Percentiles rank a stretch among this genome's conserved stretches.
These are phyloP conservation scores for Phytopythium boreale DNA, from an alignment of 352 stramenopile species.

Conservation along the genomic window DNA sequence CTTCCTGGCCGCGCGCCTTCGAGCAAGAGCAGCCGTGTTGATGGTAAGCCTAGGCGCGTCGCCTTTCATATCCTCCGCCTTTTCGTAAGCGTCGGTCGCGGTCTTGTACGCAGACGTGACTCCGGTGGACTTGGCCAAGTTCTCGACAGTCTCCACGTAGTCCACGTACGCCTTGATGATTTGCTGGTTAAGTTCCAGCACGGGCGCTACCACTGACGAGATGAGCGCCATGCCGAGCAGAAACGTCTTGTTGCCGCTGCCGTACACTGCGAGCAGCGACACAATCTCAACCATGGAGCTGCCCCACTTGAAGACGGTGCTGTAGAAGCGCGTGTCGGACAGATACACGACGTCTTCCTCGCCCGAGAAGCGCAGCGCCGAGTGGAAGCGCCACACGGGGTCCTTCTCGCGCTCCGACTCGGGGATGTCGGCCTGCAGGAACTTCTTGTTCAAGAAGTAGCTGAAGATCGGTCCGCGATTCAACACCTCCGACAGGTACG, in stretches of 20 bases:
- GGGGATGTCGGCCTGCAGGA: constrained; percentile 53
- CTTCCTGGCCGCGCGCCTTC: background rate
- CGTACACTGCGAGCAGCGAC: constrained; percentile 35
- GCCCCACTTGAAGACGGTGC: constrained; percentile 45
- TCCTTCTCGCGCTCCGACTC: constrained; percentile 52
- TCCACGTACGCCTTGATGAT: constrained; percentile 51
- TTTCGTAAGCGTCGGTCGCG: constrained; percentile 9
- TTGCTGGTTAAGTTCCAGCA: constrained; percentile 57
- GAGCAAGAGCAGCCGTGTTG: constrained; percentile 9
- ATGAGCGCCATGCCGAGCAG: constrained; percentile 37
- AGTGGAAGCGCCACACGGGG: constrained; percentile 45
- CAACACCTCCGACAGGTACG: constrained; percentile 50
- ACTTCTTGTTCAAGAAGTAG: constrained; percentile 61
- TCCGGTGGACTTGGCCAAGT: constrained; percentile 20
- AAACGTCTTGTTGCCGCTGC: constrained; percentile 10
- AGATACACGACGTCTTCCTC: constrained; percentile 55
- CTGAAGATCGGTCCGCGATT: constrained; percentile 54
- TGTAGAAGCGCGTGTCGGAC: constrained; percentile 44
- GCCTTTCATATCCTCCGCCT: constrained; percentile 10
- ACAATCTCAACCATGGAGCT: constrained; percentile 49
- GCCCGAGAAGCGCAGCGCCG: constrained; percentile 21
- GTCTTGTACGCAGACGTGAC: constrained; percentile 20
- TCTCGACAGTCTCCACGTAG: constrained; percentile 36
- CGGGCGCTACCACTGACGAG: constrained; percentile 29
- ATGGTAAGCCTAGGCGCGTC: constrained; percentile 12